Evolutionary conservation across 2,329 filamentous ascomycete species (phyloP).

Genomic region (Sphaerulina musiva): DNA sequence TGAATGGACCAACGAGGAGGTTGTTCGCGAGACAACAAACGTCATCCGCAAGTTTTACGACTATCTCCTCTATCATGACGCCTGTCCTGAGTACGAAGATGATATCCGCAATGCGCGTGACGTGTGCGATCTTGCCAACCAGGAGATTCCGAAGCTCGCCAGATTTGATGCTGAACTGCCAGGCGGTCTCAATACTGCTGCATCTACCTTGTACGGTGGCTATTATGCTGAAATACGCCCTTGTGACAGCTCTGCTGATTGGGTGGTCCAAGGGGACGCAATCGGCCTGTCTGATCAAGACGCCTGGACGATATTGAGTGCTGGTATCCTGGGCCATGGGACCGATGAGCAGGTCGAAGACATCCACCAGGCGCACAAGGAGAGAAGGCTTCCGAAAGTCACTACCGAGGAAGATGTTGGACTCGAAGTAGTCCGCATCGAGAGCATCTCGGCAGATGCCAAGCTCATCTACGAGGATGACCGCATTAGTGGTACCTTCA

Average conservation of each 20-base stretch:
- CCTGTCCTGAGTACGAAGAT: conserved; percentile 70
- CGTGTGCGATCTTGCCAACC: conserved; percentile 60
- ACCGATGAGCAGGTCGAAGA: conserved; percentile 24
- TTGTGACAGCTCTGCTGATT: conserved; percentile 23
- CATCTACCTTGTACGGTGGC: conserved; percentile 61
- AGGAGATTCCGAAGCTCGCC: conserved; percentile 58
- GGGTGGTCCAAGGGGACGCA: conserved; percentile 20
- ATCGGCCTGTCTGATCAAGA: conserved; percentile 40
- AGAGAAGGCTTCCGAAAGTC: conserved; percentile 26
- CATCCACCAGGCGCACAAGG: conserved; percentile 16
- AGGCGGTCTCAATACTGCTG: conserved; percentile 73
- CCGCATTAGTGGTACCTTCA: conserved; percentile 35
- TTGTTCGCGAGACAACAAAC: conserved; percentile 54
- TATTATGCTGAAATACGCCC: conserved; percentile 32
- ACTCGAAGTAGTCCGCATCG: conserved; percentile 55
- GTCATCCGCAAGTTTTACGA: conserved; percentile 81
- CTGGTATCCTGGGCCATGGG: conserved; percentile 46
- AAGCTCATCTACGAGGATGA: conserved; percentile 45
- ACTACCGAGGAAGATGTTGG: conserved; percentile 48
- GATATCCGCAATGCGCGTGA: conserved; percentile 60
- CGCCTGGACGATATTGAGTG: conserved; percentile 46
- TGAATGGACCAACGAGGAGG: conserved; percentile 48
- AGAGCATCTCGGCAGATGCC: conserved; percentile 40
- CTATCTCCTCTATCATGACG: conserved; percentile 76
- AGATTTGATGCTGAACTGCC: conserved; percentile 54